Evolutionary conservation across 2,329 filamentous ascomycete genomes (phyloP).

Genomic region (Fonsecaea multimorphosa): DNA sequence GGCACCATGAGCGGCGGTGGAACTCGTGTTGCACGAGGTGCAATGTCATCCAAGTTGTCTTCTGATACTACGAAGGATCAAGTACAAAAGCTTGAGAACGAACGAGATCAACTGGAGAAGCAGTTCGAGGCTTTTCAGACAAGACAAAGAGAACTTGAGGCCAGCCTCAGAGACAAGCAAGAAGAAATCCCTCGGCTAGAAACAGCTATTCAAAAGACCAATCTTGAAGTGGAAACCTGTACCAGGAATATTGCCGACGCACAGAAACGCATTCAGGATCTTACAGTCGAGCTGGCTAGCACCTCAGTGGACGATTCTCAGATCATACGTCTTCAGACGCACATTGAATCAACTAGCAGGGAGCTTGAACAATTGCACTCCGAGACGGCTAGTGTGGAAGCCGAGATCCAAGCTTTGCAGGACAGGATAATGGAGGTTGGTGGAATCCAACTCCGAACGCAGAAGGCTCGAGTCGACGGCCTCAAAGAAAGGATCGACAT

Average conservation of each 20-base stretch:
- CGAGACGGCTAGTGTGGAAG: conserved; percentile 88
- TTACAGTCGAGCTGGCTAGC: conserved; percentile 79
- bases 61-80: conserved; percentile 86
- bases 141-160: conserved; percentile 79
- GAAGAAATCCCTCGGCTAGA: conserved; percentile 83
- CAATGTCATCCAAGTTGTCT: conserved; percentile 97
- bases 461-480: conserved; percentile 88
- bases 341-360: conserved; percentile 73
- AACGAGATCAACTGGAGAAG: conserved; percentile 82
- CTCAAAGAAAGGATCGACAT: conserved; percentile 84
- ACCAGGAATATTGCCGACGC: conserved; percentile 83
- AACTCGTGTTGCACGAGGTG: conserved; percentile 83
- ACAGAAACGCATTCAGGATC: conserved; percentile 82
- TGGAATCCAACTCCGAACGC: conserved; percentile 86
- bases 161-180: conserved; percentile 71
- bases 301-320: conserved; percentile 80
- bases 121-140: conserved; percentile 85
- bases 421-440: conserved; percentile 99
- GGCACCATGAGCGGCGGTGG: conserved; percentile 99
- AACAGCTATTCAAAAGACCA: conserved; percentile 88
- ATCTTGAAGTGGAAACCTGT: conserved; percentile 84
- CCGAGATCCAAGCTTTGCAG: conserved; percentile 89
- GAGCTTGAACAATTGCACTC: conserved; percentile 80
- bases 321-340: conserved; percentile 74
- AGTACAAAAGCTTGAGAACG: conserved; percentile 82